These are phyloP conservation scores for Lecanicillium sp. DNA, from an alignment of 2,329 filamentous ascomycete genomes.

Conservation along the genomic window DNA sequence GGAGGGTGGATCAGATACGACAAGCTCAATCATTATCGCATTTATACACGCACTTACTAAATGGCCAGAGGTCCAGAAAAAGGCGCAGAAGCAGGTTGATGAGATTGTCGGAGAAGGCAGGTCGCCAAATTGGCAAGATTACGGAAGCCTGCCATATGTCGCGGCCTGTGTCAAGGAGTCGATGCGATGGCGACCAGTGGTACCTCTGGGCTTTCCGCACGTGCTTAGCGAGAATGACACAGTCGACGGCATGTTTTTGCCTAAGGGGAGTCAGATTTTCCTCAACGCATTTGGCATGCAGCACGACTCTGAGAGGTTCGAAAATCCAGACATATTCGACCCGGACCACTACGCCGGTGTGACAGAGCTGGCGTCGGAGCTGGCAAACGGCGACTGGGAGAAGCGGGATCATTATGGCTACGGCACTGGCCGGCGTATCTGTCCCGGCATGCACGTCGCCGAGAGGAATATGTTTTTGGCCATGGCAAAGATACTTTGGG, in stretches of 20 bases:
- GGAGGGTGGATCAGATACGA: slow-evolving; percentile 24
- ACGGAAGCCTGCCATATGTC: slow-evolving; percentile 14
- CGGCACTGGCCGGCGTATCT: slow-evolving; percentile 37
- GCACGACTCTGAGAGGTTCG: slow-evolving; percentile 16
- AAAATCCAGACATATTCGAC: slow-evolving; percentile 21
- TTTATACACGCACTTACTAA: slow-evolving; percentile 7
- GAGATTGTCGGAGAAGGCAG: slow-evolving; percentile 14
- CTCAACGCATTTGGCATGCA: slow-evolving; percentile 28
- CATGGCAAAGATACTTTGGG: slow-evolving; percentile 36
- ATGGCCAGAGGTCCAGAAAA: slow-evolving; percentile 11
- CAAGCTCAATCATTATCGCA: slow-evolving; percentile 5
- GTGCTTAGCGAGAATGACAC: slow-evolving; percentile 27
- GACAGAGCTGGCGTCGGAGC: slow-evolving; percentile 12
- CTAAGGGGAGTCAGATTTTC: slow-evolving; percentile 28
- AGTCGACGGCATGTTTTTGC: slow-evolving; percentile 29
- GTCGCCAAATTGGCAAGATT: slow-evolving; percentile 12
- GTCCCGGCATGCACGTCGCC: slow-evolving; percentile 39
- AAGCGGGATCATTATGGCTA: slow-evolving; percentile 36
- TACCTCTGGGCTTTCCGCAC: slow-evolving; percentile 26
- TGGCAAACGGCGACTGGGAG: slow-evolving; percentile 16
- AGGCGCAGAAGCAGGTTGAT: slow-evolving; percentile 11
- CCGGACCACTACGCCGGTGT: slow-evolving; percentile 16
- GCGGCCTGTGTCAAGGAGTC: slow-evolving; percentile 20
- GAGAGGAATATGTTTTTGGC: slow-evolving; percentile 33
- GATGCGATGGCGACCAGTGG: slow-evolving; percentile 31